Evolutionary conservation across 2,329 filamentous ascomycete species (phyloP).

Genomic region (Pseudocercospora vitis): DNA sequence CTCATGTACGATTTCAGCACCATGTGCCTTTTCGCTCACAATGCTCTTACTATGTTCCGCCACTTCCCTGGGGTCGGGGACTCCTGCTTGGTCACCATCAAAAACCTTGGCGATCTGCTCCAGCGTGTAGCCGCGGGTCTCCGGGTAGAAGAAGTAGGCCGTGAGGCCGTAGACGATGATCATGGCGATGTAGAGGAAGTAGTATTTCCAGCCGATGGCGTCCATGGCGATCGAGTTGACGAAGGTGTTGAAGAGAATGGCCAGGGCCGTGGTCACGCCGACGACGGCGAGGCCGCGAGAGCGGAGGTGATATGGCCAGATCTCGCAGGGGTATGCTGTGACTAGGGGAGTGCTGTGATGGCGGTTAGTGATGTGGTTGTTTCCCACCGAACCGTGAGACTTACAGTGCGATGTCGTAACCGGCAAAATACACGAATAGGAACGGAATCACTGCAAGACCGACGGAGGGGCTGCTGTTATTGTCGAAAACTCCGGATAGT

Average conservation of each 20-base stretch:
- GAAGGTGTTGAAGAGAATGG: conserved; percentile 39
- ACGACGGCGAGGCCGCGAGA: conserved; percentile 31
- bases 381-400: background rate
- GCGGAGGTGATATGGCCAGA: conserved; percentile 37
- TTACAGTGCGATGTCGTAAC: conserved; percentile 41
- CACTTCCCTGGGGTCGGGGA: conserved; percentile 16
- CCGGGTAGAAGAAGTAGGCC: conserved; percentile 24
- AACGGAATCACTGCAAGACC: conserved; percentile 45
- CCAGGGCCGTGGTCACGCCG: conserved; percentile 23
- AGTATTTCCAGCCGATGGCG: conserved; percentile 46
- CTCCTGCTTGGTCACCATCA: conserved; percentile 33
- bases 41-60: conserved; percentile 20
- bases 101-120: conserved; percentile 49
- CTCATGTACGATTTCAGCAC: conserved; percentile 13
- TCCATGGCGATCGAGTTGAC: conserved; percentile 47
- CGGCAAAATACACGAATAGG: conserved; percentile 47
- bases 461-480: conserved; percentile 34
- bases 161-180: conserved; percentile 27
- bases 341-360: conserved; percentile 33
- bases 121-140: conserved; percentile 32
- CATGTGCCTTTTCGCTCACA: conserved; percentile 13
- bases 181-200: conserved; percentile 45
- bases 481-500: conserved; percentile 40
- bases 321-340: conserved; percentile 39
- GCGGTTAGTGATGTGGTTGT: conserved; percentile 2